phyloP scores from a whole-genome alignment of 2,329 filamentous ascomycete genomes.

The Drechmeria coniospora region DNA sequence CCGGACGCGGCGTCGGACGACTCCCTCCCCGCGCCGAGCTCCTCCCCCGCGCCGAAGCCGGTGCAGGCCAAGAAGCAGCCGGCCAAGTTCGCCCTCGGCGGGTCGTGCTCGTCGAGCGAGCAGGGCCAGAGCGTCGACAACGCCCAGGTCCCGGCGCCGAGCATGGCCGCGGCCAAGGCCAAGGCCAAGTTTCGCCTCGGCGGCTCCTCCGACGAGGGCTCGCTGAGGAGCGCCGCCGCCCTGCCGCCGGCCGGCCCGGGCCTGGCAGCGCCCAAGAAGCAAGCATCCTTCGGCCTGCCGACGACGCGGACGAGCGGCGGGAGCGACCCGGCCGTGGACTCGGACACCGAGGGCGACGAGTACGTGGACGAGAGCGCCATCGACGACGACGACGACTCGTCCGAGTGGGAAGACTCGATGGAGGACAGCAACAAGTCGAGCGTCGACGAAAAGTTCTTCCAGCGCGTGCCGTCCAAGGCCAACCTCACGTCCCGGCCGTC shows the following conservation, averaged over 20 bases:
- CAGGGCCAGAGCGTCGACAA: constrained; percentile 33
- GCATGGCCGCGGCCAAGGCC: constrained; percentile 8
- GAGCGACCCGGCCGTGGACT: constrained; percentile 19
- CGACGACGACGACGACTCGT: constrained; percentile 51
- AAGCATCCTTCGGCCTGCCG: constrained; percentile 66
- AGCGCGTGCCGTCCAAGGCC: constrained; percentile 75
- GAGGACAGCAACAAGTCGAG: constrained; percentile 75
- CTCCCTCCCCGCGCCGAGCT: constrained; percentile 44
- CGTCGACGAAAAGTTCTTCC: constrained; percentile 71
- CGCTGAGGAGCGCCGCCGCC: constrained; percentile 40
- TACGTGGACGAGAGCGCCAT: constrained; percentile 75
- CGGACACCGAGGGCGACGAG: constrained; percentile 36
- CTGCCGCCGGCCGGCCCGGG: constrained; percentile 21
- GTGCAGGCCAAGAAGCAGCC: constrained; percentile 49
- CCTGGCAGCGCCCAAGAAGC: constrained; percentile 41
- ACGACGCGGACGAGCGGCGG: constrained; percentile 47
- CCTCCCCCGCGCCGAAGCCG: constrained; percentile 44
- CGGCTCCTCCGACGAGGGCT: constrained; percentile 59
- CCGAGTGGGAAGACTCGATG: constrained; percentile 50
- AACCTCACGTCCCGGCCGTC: constrained; percentile 78
- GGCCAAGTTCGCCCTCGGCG: constrained; percentile 57
- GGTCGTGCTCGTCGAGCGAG: constrained; percentile 61
- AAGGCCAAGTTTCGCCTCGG: constrained; percentile 36
- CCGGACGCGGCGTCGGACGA: constrained; percentile 33
- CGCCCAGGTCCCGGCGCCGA: constrained; percentile 15